Evolutionary conservation across 768 basidiomycete species (phyloP), one percentile per base, ranked within the genome.

Genomic region (Serendipita sp.): DNA sequence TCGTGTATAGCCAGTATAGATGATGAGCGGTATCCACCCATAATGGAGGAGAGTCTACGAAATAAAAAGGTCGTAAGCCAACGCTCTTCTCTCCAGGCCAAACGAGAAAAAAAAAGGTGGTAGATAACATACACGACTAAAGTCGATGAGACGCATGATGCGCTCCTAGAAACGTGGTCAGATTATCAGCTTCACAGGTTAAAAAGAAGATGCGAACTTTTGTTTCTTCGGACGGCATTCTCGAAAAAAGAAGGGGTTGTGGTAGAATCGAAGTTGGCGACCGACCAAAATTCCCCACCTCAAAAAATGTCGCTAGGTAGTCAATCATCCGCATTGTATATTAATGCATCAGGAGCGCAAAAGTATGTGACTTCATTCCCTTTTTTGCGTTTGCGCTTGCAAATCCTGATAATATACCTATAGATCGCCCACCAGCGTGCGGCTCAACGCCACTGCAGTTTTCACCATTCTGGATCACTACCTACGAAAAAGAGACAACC

Each of bases 381-480:
- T 22, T n/a, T 17, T 28, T 9, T 20, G 11, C n/a, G 9, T 50
- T 50, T 17, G n/a, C 42, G 42, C 17, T 63, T 41, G 38, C 5
- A 5, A 38, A 14, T 5, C 5, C 38, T 38, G 38, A 38, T 63
- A 17, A 63, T n/a, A 13, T 13, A 38, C 38, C 2, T 51, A 11
- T 34, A 58, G 53, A 58, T 58, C 83, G 63, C 86, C 86, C 31
- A 80, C 82, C 31, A 80, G 77, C 48, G 81, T 96, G 63, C 89
- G 85, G 53, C 81, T 97, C 65, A 90, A 94, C 71, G 93, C 95
- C 13, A 86, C 90, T 60, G 92, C 90, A 3, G 82, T 98, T 53
- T 90, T 96, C 72, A 86, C 91, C 61, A 90, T 97, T 77, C 84
- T 98, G 67, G 94, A 96, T 75, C 94, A 97, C 77, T 94, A 93